phyloP scores from a whole-genome alignment of 805 yeast genomes.

The Alloascoidea africana region DNA sequence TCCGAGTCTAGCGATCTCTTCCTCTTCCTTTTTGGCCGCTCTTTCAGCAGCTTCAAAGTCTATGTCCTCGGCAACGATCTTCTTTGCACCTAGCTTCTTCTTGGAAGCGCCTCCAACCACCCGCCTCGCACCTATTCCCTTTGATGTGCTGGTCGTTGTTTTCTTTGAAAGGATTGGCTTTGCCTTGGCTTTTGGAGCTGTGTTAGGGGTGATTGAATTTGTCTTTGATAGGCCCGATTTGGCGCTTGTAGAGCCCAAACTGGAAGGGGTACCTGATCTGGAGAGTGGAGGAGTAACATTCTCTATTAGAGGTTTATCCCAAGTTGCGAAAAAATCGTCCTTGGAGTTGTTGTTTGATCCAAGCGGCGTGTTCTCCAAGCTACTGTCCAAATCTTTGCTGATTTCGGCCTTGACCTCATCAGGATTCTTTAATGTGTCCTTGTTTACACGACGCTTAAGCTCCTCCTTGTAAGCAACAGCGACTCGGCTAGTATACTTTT shows the following conservation, averaged over 20 bases:
- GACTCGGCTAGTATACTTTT: conserved; percentile 66
- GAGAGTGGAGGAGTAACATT: conserved; percentile 27
- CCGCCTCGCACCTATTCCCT: conserved; percentile 39
- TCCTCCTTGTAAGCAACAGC: conserved; percentile 77
- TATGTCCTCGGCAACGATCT: conserved; percentile 26
- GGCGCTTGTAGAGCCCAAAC: conserved; percentile 15
- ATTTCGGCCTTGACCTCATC: conserved; percentile 54
- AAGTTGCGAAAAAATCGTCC: conserved; percentile 84
- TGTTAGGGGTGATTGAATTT: conserved; percentile 14
- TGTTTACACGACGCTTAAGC: conserved; percentile 48
- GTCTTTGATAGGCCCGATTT: conserved; percentile 15
- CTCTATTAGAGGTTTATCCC: conserved; percentile 62
- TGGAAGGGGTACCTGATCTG: conserved; percentile 18
- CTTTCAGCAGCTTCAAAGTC: conserved; percentile 57
- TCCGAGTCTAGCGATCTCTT: conserved; percentile 33
- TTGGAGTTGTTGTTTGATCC: conserved; percentile 23
- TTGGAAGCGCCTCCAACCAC: conserved; percentile 19
- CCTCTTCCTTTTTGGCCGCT: conserved; percentile 73
- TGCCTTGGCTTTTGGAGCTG: conserved; percentile 16
- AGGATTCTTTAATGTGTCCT: conserved; percentile 62
- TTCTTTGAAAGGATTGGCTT: conserved; percentile 22
- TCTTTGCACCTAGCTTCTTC: conserved; percentile 17
- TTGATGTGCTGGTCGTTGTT: not conserved
- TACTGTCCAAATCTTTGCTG: not conserved
- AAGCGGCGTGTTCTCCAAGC: conserved; percentile 16